Evolutionary conservation across 1,284 basidiomycete genomes (phyloP).

Genomic region (Apiotrichum laibachii): DNA sequence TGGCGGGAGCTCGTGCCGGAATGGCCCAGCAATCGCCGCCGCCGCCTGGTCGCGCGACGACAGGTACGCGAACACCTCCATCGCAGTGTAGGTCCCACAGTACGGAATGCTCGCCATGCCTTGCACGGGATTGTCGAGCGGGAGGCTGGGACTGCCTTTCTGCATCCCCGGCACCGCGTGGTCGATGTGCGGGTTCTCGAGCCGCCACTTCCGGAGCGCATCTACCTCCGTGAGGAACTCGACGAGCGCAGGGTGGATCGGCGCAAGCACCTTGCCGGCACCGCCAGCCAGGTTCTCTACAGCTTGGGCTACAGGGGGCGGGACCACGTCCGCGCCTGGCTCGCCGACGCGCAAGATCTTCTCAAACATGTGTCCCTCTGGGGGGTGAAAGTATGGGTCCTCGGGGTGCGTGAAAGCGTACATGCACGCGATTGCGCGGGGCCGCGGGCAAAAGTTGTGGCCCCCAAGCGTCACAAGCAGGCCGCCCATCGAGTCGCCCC

Average conservation of each 20-base stretch:
- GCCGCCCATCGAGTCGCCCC: conserved; percentile 35
- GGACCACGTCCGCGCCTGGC: not conserved
- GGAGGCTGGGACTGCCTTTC: not conserved
- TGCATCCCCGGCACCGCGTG: not conserved
- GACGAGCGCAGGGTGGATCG: not conserved
- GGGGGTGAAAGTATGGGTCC: conserved; percentile 11
- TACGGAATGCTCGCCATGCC: not conserved
- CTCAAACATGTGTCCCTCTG: not conserved
- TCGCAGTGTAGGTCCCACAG: not conserved
- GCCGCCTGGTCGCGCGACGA: conserved; percentile 16
- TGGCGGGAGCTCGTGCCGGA: conserved; percentile 13
- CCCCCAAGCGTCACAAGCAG: conserved; percentile 7
- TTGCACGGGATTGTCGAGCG: not conserved
- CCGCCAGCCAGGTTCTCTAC: not conserved
- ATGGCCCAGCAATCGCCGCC: conserved; percentile 16
- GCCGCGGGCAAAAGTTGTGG: not conserved
- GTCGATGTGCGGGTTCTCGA: not conserved
- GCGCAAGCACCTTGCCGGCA: not conserved
- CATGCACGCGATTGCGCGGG: conserved; percentile 20
- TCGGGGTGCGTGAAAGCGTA: conserved; percentile 27
- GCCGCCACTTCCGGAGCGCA: not conserved
- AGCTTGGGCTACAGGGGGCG: not conserved
- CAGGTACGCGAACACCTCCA: not conserved
- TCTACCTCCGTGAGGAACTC: not conserved
- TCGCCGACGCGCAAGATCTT: not conserved